phyloP scores from a whole-genome alignment of 768 basidiomycete species.

The Naganishia vaughanmartiniae region DNA sequence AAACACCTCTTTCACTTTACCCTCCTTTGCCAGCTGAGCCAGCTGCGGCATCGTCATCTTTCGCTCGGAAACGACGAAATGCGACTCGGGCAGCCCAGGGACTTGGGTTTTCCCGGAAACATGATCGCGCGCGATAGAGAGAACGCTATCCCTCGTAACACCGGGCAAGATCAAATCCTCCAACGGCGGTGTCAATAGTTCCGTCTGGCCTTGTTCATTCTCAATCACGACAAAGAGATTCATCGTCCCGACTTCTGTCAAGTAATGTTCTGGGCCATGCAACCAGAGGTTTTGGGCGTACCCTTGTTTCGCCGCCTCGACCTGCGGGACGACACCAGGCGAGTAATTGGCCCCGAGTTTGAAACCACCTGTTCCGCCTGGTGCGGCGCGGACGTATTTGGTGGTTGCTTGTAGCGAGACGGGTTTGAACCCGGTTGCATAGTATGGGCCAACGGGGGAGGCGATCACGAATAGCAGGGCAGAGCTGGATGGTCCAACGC shows the following conservation, averaged over 20 bases:
- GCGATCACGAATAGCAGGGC: constrained; percentile 83
- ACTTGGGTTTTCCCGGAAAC: constrained; percentile 54
- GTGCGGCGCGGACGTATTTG: constrained; percentile 76
- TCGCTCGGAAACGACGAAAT: constrained; percentile 61
- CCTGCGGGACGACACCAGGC: constrained; percentile 74
- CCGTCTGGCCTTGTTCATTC: constrained; percentile 61
- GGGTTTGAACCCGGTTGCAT: constrained; percentile 74
- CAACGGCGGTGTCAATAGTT: constrained; percentile 82
- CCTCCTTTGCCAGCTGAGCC: constrained; percentile 57
- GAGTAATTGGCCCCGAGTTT: constrained; percentile 77
- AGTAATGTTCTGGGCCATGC: constrained; percentile 61
- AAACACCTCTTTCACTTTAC: constrained; percentile 74
- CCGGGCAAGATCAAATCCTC: constrained; percentile 91
- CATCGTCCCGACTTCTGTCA: constrained; percentile 70
- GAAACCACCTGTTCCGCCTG: constrained; percentile 86
- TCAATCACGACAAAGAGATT: constrained; percentile 71
- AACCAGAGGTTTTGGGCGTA: constrained; percentile 80
- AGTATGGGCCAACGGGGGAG: constrained; percentile 46
- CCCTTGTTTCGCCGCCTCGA: constrained; percentile 64
- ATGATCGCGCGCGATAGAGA: constrained; percentile 68
- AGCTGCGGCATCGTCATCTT: constrained; percentile 63
- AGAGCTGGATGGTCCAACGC: constrained; percentile 70
- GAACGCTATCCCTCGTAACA: constrained; percentile 64
- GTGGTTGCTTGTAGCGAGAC: constrained; percentile 82
- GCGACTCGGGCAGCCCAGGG: constrained; percentile 54